Evolutionary conservation across 2,329 filamentous ascomycete species (phyloP), one percentile per base, ranked within the genome.

Genomic region (Monilinia polystroma): DNA sequence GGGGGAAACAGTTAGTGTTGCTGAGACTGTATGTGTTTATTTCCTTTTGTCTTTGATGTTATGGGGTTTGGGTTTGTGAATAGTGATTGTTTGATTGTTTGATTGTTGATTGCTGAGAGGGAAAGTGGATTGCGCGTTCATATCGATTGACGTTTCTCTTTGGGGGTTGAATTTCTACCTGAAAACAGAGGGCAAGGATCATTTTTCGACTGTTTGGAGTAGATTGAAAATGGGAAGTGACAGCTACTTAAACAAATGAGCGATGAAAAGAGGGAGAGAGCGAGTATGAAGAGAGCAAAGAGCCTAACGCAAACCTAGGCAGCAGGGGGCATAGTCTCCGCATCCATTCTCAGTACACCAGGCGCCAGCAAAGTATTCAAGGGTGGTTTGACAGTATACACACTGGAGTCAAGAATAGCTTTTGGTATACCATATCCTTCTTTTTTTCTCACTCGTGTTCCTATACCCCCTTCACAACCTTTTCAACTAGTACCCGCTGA

Each of bases 281-380:
- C 11, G 41, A 2, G 20, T 35, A 11, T 20, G 20, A 7, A 29
- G 26, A 53, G 6, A 18, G 20, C 41, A 8, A 56, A 7, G 26
- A 29, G 51, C 26, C 47, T 54, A 11, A 56, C 29, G 23, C 7
- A 1, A 35, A 7, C 10, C 20, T 52, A 85, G 82, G 86, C 86
- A 58, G 84, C 86, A 11, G 87, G 87, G 45, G 87, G 87, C 18
- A 80, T 90, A 41, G 83, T 88, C 67, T 86, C 84, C 57, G 82
- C 85, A 35, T 80, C 83, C 53, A 78, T 89, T 26, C 82, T 89
- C 67, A 82, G 84, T 65, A 81, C 79, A 20, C 84, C 86, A 0
- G 87, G 87, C 49, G 86, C 87, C 23, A 85, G 81, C 7, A 75
- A 76, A 18, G 81, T 85, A 74, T 89, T 87, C 79, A 81, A 82